Evolutionary conservation across 345 rosid genomes (phyloP), one percentile per base, ranked within the genome.

Genomic region (Aegle marmelos): DNA sequence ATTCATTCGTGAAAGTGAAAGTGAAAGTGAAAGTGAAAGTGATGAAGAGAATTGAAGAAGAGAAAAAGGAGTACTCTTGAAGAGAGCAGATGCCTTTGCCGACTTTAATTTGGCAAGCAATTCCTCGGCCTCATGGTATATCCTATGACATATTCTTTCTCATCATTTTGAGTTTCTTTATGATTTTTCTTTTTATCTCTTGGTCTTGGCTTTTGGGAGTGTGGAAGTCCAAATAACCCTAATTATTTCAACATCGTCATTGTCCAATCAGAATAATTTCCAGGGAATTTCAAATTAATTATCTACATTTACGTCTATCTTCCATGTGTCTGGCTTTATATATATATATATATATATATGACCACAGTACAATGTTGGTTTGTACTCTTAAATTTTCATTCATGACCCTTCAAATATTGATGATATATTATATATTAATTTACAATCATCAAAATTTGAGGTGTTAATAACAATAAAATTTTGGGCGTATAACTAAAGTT

Each of bases 101-200:
- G 58, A n/a, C 60, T 70, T 82, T 82, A 53, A 17, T 53, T 80
- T 71, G 48, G 50, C 36, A 70, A 53, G 45, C 74, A 36, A 19
- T 34, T 62, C 10, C 48, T 36, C 65, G 79, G 70, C 79, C 84
- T 68, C 2, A 2, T 54, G 81, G 90, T 72, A 83, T 87, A 87
- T 86, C 85, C 88, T 62, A 0, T 69, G 81, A 72, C 82, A 86
- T 86, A 89, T 89, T 83, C 88, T 74, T 72, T 69, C 62, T 31
- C 24, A 33, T 70, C 57, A 53, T 62, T 13, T 60, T 24, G 59
- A 59, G 13, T 71, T 19, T 22, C 9, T 70, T 63, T 61, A 77
- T 66, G 27, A 39, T 48, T 69, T 65, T 17, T 65, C 16, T 7
- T 16, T 59, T 22, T 6, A n/a, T 36, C 39, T 24, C 13, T 41